Evolutionary conservation across 2,329 filamentous ascomycete species (phyloP).

Genomic region (Penicillium polonicum): DNA sequence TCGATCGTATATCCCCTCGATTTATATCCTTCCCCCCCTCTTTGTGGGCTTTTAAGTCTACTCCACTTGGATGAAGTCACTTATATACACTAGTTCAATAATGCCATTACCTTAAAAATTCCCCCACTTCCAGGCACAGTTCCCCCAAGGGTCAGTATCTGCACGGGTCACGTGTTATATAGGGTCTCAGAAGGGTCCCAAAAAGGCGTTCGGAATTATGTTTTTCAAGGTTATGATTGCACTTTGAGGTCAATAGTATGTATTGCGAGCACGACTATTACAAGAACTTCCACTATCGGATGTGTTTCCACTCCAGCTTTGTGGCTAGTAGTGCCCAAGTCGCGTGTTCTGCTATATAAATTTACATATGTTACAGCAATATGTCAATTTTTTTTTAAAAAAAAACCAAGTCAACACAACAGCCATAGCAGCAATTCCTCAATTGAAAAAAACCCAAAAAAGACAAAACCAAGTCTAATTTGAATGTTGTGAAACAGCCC

Average conservation of each 20-base stretch:
- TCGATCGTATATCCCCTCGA: background rate
- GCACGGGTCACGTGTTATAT: background rate
- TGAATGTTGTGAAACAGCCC: background rate
- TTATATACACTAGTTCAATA: background rate
- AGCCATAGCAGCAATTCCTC: background rate
- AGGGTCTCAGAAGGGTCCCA: background rate
- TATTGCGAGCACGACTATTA: background rate
- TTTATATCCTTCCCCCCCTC: background rate
- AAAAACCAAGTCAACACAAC: background rate
- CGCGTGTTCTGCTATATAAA: background rate
- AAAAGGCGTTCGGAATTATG: background rate
- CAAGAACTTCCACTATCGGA: background rate
- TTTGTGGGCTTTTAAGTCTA: background rate
- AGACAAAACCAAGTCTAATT: background rate
- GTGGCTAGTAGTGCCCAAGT: background rate
- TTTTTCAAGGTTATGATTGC: background rate
- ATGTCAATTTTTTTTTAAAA: background rate
- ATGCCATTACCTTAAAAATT: background rate
- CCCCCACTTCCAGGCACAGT: background rate
- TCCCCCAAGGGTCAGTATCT: background rate
- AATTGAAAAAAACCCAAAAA: background rate
- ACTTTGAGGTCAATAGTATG: background rate
- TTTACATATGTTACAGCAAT: too few species aligned
- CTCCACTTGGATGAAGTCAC: constrained; percentile 5
- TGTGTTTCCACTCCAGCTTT: background rate